Conservation (phyloP, 2,329 filamentous ascomycete genomes). For the Apiospora saccharicola region DNA sequence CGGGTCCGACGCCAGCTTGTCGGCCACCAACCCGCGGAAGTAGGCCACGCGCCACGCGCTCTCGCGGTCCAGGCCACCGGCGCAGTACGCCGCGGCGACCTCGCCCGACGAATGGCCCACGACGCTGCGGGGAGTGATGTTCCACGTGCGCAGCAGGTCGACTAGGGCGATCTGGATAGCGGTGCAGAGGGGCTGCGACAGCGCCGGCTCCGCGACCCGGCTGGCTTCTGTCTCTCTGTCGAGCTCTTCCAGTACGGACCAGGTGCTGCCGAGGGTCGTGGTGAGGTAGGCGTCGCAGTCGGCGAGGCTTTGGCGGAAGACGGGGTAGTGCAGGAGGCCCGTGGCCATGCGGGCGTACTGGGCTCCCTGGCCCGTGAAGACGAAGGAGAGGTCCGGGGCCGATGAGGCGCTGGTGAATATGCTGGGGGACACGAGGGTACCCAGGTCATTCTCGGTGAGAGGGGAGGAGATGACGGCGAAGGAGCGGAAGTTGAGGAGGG, state of each 20-base stretch:
- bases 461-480: conserved; percentile 12
- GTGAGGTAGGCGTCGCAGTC: conserved; percentile 30
- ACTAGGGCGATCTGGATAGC: conserved; percentile 51
- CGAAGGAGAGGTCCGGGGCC: conserved; percentile 38
- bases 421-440: conserved; percentile 2
- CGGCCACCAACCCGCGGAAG: conserved; percentile 49
- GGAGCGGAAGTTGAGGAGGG: conserved; percentile 22
- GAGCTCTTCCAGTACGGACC: conserved; percentile 36
- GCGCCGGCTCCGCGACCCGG: conserved; percentile 35
- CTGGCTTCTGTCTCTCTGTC: conserved; percentile 30
- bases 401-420: conserved; percentile 1
- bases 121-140: conserved; percentile 38
- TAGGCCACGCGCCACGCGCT: conserved; percentile 36
- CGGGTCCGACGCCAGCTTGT: conserved; percentile 46
- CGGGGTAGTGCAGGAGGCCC: conserved; percentile 34
- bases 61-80: conserved; percentile 37
- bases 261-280: conserved; percentile 33
- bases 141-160: conserved; percentile 43
- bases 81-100: conserved; percentile 37
- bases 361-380: conserved; percentile 46
- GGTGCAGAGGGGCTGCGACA: conserved; percentile 47
- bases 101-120: conserved; percentile 38
- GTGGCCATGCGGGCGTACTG: conserved; percentile 45
- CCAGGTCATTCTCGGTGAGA: background rate
- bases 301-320: conserved; percentile 31